These are phyloP conservation scores for Sarocladiaceae sp. DNA, from an alignment of 2,329 filamentous ascomycete genomes.

Conservation along the genomic window DNA sequence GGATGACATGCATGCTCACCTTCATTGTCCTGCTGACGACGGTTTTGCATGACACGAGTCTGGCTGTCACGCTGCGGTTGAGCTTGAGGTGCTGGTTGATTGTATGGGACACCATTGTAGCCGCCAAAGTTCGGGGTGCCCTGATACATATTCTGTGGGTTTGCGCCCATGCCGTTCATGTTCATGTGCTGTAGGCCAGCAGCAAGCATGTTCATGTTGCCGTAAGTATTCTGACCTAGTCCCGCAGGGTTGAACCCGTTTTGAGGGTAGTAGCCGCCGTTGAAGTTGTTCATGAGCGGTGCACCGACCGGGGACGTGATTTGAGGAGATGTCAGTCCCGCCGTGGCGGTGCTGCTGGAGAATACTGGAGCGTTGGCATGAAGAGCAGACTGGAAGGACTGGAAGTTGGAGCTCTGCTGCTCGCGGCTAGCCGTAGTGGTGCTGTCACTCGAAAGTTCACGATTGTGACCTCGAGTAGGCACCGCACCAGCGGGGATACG, in stretches of 20 bases:
- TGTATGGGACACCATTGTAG: conserved; percentile 46
- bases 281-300: conserved; percentile 21
- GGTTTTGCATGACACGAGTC: conserved; percentile 67
- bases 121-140: conserved; percentile 45
- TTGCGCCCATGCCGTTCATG: conserved; percentile 31
- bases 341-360: conserved; percentile 47
- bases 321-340: conserved; percentile 21
- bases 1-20: conserved; percentile 33
- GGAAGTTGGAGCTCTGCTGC: conserved; percentile 40
- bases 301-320: conserved; percentile 18
- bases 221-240: conserved; percentile 17
- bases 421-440: conserved; percentile 34
- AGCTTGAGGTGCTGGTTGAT: conserved; percentile 21
- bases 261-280: conserved; percentile 24
- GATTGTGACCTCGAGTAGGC: conserved; percentile 59
- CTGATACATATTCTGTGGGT: conserved; percentile 38
- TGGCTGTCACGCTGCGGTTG: conserved; percentile 65
- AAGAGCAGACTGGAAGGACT: conserved; percentile 62
- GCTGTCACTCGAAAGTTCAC: conserved; percentile 57
- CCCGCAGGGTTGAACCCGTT: conserved; percentile 19
- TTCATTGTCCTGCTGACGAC: conserved; percentile 68
- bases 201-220: conserved; percentile 52
- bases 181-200: conserved; percentile 64
- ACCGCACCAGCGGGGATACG: conserved; percentile 65
- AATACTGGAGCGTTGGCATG: conserved; percentile 78